Base-by-base conservation (phyloP, 768 basidiomycete species). In the Obba rivulosa region DNA sequence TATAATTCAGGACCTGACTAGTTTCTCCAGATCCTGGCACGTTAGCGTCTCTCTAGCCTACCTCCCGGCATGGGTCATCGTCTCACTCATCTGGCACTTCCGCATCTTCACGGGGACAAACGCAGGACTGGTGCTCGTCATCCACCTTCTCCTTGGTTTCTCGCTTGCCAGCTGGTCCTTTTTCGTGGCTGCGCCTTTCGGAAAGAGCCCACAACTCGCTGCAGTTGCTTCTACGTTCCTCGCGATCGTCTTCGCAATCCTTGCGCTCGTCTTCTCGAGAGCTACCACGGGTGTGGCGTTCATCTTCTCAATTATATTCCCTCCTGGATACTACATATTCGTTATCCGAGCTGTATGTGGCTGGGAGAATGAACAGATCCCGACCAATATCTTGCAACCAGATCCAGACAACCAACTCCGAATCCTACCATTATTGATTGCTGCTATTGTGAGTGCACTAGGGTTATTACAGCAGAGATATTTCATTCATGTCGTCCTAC, bases 261-360 rank as follows among this genome's bases (percentile, higher is more conserved):
- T 87, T 8, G 87, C 81, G 0, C 64, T 85, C 20, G 75, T 84
- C 0, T 68, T 83, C 45, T 63, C 66, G 31, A 51, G 48, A 34
- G 67, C 43, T 20, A 57, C 64, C 1, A 74, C 72, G 1, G 75
- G 63, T 3, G 69, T 66, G 1, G 78, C 82, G 17, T 76, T 81
- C 52, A 64, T 88, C 21, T 84, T 85, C 58, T 77, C 83, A 2
- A 59, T 89, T 41, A 56, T 89, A 20, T 88, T 89, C 57, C 88
- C 88, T 0, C 85, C 88, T 1, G 76, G 78, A 10, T 89, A 81
- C 63, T 90, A 85, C 55, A 73, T 87, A 18, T 89, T 88, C 56
- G 79, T 79, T 7, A 77, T 81, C 8, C 76, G 83, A 39, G 78
- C 79, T 1, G 76, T 90, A 1, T 75, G 77, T 45, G 84, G 83